Conservation (phyloP, 495 filamentous ascomycete species). For the Neurospora hispaniola region DNA sequence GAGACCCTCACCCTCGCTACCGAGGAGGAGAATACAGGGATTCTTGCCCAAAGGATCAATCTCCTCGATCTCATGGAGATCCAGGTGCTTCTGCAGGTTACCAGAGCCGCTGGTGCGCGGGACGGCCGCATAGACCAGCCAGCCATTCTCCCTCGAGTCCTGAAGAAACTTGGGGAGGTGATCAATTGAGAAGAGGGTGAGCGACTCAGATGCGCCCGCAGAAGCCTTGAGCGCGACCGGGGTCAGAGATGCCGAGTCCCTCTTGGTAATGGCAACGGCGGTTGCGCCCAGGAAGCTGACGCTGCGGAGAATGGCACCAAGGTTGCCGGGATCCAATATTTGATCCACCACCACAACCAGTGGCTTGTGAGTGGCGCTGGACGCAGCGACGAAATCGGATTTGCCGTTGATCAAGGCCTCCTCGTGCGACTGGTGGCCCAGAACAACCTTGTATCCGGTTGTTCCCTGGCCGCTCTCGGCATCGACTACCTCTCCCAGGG, state of each 20-base stretch:
- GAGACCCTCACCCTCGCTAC: conserved; percentile 73
- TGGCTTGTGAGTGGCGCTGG: conserved; percentile 48
- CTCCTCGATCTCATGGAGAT: conserved; percentile 22
- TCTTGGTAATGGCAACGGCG: conserved; percentile 56
- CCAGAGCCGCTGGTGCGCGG: conserved; percentile 38
- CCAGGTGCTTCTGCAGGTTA: conserved; percentile 20
- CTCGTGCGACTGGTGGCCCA: conserved; percentile 62
- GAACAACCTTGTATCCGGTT: conserved; percentile 40
- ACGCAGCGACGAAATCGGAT: conserved; percentile 28
- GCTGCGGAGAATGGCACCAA: conserved; percentile 79
- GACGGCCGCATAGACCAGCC: conserved; percentile 69
- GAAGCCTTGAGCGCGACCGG: conserved; percentile 76
- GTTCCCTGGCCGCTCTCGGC: conserved; percentile 19
- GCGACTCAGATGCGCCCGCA: conserved; percentile 70
- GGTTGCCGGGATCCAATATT: conserved; percentile 80
- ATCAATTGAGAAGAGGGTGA: conserved; percentile 56
- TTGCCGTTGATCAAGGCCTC: conserved; percentile 61
- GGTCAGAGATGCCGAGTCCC: conserved; percentile 59
- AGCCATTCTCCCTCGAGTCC: conserved; percentile 56
- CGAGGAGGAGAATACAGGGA: conserved; percentile 71
- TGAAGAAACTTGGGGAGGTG: conserved; percentile 59
- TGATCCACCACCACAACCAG: conserved; percentile 73
- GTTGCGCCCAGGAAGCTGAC: conserved; percentile 79
- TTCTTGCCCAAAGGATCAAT: conserved; percentile 43
- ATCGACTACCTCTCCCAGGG: conserved; percentile 39